A percentile compares a stretch with the other conserved stretches of the same genome.
Evolutionary conservation across 2,329 filamentous ascomycete genomes (phyloP).

Genomic region (Penicillium sp.): DNA sequence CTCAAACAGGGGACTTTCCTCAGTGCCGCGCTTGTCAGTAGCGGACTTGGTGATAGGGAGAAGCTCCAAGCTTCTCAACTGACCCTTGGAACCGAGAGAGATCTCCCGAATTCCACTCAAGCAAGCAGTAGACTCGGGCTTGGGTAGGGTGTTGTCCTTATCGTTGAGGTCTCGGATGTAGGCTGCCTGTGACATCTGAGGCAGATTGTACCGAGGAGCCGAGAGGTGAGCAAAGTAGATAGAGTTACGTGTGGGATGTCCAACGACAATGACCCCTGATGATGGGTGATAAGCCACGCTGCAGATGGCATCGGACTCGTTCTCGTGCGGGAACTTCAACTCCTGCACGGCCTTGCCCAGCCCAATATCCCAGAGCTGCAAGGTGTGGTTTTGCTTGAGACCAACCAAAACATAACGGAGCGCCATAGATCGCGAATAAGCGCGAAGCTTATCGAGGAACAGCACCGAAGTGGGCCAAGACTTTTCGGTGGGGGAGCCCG

Average conservation of each 20-base stretch:
- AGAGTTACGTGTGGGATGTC: constrained; percentile 91
- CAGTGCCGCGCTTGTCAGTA: constrained; percentile 47
- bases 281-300: constrained; percentile 88
- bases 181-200: constrained; percentile 71
- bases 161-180: constrained; percentile 71
- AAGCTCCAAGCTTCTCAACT: constrained; percentile 83
- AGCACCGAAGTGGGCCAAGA: constrained; percentile 94
- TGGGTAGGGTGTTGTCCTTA: constrained; percentile 64
- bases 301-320: constrained; percentile 95
- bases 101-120: constrained; percentile 95
- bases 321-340: constrained; percentile 89
- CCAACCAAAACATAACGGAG: constrained; percentile 92
- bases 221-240: constrained; percentile 95
- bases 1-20: constrained; percentile 75
- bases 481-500: constrained; percentile 79
- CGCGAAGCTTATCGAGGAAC: constrained; percentile 89
- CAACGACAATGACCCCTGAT: constrained; percentile 87
- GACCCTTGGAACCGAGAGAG: constrained; percentile 76
- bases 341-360: constrained; percentile 94
- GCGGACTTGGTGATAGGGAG: constrained; percentile 54
- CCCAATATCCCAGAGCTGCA: constrained; percentile 96
- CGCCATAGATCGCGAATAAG: constrained; percentile 80
- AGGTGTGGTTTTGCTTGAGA: constrained; percentile 97
- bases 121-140: constrained; percentile 89
- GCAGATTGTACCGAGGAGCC: constrained; percentile 80